Evolutionary conservation across 2,329 filamentous ascomycete genomes (phyloP).

Genomic region (Alternaria sp.): DNA sequence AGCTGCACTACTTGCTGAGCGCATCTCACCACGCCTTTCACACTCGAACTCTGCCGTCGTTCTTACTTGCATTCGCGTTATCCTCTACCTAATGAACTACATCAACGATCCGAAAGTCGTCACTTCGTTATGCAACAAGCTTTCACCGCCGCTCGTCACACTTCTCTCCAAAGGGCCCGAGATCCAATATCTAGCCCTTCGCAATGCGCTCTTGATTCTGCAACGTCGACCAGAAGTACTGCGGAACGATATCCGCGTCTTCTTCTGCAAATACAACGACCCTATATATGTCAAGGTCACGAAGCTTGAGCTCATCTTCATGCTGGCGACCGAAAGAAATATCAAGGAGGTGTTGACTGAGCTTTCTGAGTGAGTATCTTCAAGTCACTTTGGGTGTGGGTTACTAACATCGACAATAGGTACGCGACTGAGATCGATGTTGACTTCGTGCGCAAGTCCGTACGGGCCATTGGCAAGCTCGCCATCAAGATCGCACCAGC

Average conservation of each 20-base stretch:
- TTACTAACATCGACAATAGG: conserved; percentile 43
- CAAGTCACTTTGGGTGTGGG: not conserved
- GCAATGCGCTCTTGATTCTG: conserved; percentile 92
- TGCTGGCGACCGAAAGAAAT: conserved; percentile 94
- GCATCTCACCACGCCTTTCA: conserved; percentile 92
- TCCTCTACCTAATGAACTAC: conserved; percentile 98
- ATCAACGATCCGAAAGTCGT: conserved; percentile 92
- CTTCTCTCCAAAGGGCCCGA: conserved; percentile 95
- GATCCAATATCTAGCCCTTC: conserved; percentile 94
- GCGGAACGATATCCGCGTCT: conserved; percentile 95
- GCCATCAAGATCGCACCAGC: conserved; percentile 99
- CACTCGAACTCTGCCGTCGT: conserved; percentile 98
- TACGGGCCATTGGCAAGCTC: conserved; percentile 95
- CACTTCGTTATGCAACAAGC: conserved; percentile 83
- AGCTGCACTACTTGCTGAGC: conserved; percentile 87
- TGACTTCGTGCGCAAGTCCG: conserved; percentile 97
- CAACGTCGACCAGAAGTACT: conserved; percentile 92
- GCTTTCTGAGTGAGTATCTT: conserved; percentile 74
- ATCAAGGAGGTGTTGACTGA: conserved; percentile 95
- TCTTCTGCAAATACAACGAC: conserved; percentile 99
- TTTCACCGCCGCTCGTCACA: conserved; percentile 94
- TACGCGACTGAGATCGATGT: conserved; percentile 98
- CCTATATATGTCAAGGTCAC: conserved; percentile 99
- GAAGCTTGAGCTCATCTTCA: conserved; percentile 97
- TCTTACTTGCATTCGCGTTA: conserved; percentile 92